A percentile compares a stretch with the other conserved stretches of the same genome.
Evolutionary conservation across 2,329 filamentous ascomycete species (phyloP).

Genomic region (Fusarium hainanense): DNA sequence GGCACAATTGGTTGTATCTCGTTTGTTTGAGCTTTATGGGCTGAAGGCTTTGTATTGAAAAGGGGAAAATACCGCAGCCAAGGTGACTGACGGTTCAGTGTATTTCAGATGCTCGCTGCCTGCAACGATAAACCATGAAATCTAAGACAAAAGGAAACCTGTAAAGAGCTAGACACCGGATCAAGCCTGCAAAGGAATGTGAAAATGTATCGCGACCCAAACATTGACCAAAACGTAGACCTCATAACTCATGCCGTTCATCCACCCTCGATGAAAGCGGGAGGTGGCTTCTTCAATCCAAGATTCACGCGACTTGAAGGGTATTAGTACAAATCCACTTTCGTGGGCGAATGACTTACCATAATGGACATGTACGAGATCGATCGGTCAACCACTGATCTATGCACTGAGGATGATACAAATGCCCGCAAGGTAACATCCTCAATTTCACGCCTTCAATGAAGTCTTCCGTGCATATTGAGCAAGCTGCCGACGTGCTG

Average conservation of each 20-base stretch:
- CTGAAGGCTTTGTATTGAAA: no score
- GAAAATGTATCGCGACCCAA: neutral
- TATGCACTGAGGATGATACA: constrained; percentile 37
- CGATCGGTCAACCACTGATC: constrained; percentile 33
- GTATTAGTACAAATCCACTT: neutral
- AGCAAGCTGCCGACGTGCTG: neutral
- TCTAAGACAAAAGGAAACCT: neutral
- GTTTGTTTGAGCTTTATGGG: no score
- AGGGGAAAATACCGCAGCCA: neutral
- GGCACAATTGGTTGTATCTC: neutral
- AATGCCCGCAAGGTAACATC: constrained; percentile 19
- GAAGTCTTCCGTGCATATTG: constrained; percentile 32
- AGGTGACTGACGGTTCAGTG: neutral
- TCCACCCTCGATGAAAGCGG: neutral
- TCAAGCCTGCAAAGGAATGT: neutral
- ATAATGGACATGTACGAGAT: constrained; percentile 35
- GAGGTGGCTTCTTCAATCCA: neutral
- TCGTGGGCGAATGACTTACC: neutral
- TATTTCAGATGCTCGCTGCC: neutral
- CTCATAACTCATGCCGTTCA: neutral
- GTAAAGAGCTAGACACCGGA: no score
- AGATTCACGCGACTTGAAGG: constrained; percentile 9
- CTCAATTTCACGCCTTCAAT: neutral
- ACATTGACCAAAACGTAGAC: neutral
- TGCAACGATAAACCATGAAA: neutral